Evolutionary conservation across 2,329 filamentous ascomycete species (phyloP).

Genomic region (Neonectria coccinea): DNA sequence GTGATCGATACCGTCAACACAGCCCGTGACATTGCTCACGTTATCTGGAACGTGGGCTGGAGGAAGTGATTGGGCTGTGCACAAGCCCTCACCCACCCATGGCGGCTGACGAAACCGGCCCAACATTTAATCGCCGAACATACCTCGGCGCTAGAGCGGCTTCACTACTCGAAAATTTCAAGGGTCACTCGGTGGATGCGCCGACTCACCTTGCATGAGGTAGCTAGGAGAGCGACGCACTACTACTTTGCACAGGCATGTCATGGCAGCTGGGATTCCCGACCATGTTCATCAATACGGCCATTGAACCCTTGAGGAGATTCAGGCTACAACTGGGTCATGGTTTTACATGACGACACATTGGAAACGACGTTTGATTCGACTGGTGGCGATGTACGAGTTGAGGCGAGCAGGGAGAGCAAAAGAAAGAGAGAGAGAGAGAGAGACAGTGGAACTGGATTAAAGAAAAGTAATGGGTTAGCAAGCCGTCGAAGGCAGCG

Average conservation of each 20-base stretch:
- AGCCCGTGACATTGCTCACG: constrained; percentile 76
- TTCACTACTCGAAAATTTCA: neutral
- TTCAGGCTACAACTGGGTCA: constrained; percentile 18
- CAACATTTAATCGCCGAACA: constrained; percentile 26
- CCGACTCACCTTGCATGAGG: constrained; percentile 10
- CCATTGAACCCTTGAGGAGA: constrained; percentile 4
- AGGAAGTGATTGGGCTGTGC: constrained; percentile 58
- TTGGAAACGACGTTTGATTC: constrained; percentile 36
- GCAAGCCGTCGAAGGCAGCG: constrained; percentile 11
- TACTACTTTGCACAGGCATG: constrained; percentile 34
- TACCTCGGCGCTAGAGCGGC: neutral
- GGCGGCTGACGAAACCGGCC: constrained; percentile 3
- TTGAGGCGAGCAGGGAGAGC: constrained; percentile 6
- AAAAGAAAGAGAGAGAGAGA: constrained; percentile 12
- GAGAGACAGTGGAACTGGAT: constrained; percentile 26
- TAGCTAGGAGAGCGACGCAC: constrained; percentile 30
- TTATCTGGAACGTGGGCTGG: constrained; percentile 79
- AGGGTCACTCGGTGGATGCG: neutral
- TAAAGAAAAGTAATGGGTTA: constrained; percentile 42
- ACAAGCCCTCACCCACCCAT: constrained; percentile 2
- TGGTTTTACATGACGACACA: constrained; percentile 16
- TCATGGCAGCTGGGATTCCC: constrained; percentile 26
- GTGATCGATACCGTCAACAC: constrained; percentile 85
- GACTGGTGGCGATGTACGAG: constrained; percentile 27
- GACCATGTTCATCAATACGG: constrained; percentile 23